Evolutionary conservation across 768 basidiomycete genomes (phyloP), one percentile per base, ranked within the genome.

Genomic region (Mycena rebaudengoi): DNA sequence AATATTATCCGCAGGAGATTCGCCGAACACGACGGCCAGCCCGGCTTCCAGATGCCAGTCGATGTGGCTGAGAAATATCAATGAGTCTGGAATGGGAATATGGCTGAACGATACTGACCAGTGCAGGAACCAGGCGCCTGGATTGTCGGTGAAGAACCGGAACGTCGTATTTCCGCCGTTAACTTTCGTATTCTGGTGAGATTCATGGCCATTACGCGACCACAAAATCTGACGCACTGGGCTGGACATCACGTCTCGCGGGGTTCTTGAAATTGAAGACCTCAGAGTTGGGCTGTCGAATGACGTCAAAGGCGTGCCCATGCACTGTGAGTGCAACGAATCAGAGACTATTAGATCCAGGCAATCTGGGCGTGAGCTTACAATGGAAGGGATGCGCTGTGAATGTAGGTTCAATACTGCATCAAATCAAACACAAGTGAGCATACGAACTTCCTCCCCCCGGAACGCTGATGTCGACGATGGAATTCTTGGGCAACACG

Each of bases 381-480:
- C 65, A 59, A 44, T 67, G 65, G 61, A 67, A 67, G 20, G 65
- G 65, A 55, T 67, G 65, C 1, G 65, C 52, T 40, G 33, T 39
- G 37, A 2, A 39, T 39, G n/a, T 39, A 13, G n/a, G 37, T 39
- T 14, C 37, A 4, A 39, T 39, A 39, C 37, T n/a, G 37, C 14
- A 13, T n/a, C n/a, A n/a, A n/a, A n/a, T 39, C 37, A 39, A 13
- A 39, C n/a, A 39, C n/a, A n/a, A 5, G 21, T 5, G 2, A 25
- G 0, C 16, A 4, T 16, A 52, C 50, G 21, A 8, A 52, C 50
- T 52, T n/a, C 73, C 76, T 8, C 75, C 77, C 0, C 76, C 80
- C 0, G 82, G 78, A n/a, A 84, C 78, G 26, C 71, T 71, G 21
- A 85, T 67, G 58, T 85, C 83, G 23, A 85, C 72, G 14, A 76